These are phyloP conservation scores for Calonectria crousiana DNA, from an alignment of 2,329 filamentous ascomycete species.

Conservation along the genomic window DNA sequence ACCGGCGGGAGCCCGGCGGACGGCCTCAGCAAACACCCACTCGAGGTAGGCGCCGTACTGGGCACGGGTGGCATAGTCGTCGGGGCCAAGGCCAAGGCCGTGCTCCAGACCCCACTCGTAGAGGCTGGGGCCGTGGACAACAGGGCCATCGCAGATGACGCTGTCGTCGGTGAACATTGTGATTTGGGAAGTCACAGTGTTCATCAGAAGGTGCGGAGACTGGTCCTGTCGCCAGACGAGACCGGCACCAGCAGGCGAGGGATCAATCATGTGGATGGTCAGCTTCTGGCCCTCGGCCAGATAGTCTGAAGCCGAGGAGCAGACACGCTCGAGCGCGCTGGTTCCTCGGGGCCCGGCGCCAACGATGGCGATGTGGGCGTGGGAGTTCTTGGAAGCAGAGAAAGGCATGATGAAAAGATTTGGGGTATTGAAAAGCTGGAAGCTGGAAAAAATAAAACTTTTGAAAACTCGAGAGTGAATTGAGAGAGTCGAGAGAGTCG, in stretches of 20 bases:
- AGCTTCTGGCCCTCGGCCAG: background rate
- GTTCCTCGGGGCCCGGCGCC: slow-evolving; percentile 2
- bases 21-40: background rate
- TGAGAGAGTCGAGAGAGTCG: background rate
- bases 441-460: slow-evolving; percentile 3
- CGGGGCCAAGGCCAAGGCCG: background rate
- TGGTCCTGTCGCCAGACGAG: background rate
- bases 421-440: background rate
- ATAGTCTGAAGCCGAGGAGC: background rate
- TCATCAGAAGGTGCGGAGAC: background rate
- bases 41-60: slow-evolving; percentile 1
- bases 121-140: background rate
- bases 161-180: slow-evolving; percentile 4
- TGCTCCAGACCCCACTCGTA: background rate
- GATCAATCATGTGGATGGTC: background rate
- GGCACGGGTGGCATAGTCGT: background rate
- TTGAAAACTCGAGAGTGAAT: background rate
- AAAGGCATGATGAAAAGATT: background rate
- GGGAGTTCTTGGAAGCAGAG: slow-evolving; percentile 1
- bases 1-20: background rate
- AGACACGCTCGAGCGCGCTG: background rate
- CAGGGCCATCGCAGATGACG: background rate
- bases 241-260: background rate
- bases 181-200: slow-evolving; percentile 4
- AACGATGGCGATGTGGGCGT: slow-evolving; percentile 4